Conservation (phyloP, 2,329 filamentous ascomycete genomes). For the Mycocentrospora acerina region DNA sequence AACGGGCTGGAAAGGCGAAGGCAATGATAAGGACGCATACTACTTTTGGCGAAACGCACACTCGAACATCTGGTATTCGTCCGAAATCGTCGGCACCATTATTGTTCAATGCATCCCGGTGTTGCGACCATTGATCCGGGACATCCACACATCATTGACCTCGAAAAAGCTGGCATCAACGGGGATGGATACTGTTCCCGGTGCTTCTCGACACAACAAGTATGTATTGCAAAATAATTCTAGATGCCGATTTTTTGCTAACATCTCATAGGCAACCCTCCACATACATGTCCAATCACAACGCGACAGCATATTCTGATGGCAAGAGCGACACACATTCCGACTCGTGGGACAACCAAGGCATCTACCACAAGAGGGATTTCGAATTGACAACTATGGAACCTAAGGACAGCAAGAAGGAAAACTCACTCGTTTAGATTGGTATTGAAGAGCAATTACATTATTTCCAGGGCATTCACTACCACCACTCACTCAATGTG, state of each 20-base stretch:
- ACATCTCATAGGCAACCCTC: not conserved
- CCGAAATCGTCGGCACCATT: constrained; percentile 56
- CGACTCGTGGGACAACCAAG: constrained; percentile 28
- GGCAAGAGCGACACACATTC: constrained; percentile 13
- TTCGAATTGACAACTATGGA: constrained; percentile 27
- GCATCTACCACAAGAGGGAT: constrained; percentile 27
- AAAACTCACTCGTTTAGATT: constrained; percentile 5
- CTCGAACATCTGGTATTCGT: constrained; percentile 54
- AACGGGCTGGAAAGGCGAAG: constrained; percentile 53
- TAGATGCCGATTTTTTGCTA: not conserved
- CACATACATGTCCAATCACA: constrained; percentile 15
- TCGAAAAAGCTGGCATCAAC: constrained; percentile 33
- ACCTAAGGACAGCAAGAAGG: constrained; percentile 6
- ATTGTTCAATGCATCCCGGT: constrained; percentile 59
- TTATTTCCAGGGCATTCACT: too few species aligned
- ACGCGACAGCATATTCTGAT: constrained; percentile 23
- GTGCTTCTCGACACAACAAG: constrained; percentile 13
- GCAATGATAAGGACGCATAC: constrained; percentile 48
- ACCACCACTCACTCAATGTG: too few species aligned
- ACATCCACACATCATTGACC: constrained; percentile 44
- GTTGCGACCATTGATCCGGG: constrained; percentile 51
- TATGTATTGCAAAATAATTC: constrained; percentile 3
- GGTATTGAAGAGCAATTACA: not conserved
- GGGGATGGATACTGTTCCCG: constrained; percentile 4
- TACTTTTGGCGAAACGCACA: constrained; percentile 54